phyloP scores from a whole-genome alignment of 2,329 filamentous ascomycete genomes.

The Diaporthe eres region DNA sequence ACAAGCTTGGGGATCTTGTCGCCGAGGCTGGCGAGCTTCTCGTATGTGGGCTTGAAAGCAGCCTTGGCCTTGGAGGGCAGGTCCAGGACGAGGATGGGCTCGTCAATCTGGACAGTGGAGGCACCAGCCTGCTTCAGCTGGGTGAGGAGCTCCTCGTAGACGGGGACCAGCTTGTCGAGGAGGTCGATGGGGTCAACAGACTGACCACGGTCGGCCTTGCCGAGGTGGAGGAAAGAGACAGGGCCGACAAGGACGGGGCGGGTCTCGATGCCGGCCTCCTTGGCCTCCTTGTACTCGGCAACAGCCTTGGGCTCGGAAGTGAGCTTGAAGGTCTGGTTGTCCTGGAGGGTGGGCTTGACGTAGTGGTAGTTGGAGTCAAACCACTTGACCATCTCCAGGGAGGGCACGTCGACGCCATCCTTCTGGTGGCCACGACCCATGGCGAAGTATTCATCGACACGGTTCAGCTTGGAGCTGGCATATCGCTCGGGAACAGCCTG shows the following conservation, averaged over 20 bases:
- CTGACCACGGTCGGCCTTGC: constrained; percentile 97
- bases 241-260: constrained; percentile 96
- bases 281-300: constrained; percentile 94
- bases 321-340: constrained; percentile 97
- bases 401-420: constrained; percentile 91
- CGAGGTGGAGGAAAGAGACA: constrained; percentile 97
- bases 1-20: constrained; percentile 88
- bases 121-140: constrained; percentile 97
- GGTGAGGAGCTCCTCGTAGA: constrained; percentile 93
- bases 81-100: constrained; percentile 97
- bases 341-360: constrained; percentile 98
- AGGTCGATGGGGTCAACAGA: constrained; percentile 93
- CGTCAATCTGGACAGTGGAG: constrained; percentile 97
- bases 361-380: constrained; percentile 99
- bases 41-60: constrained; percentile 98
- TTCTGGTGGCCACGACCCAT: constrained; percentile 99
- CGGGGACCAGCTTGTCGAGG: constrained; percentile 91
- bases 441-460: constrained; percentile 98
- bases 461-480: constrained; percentile 87
- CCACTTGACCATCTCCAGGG: constrained; percentile 99
- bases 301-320: constrained; percentile 91
- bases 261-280: constrained; percentile 94
- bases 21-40: constrained; percentile 85
- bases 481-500: constrained; percentile 94
- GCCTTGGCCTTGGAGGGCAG: constrained; percentile 90